phyloP scores from a whole-genome alignment of 2,329 filamentous ascomycete genomes.

The Pseudocercospora crystallina region DNA sequence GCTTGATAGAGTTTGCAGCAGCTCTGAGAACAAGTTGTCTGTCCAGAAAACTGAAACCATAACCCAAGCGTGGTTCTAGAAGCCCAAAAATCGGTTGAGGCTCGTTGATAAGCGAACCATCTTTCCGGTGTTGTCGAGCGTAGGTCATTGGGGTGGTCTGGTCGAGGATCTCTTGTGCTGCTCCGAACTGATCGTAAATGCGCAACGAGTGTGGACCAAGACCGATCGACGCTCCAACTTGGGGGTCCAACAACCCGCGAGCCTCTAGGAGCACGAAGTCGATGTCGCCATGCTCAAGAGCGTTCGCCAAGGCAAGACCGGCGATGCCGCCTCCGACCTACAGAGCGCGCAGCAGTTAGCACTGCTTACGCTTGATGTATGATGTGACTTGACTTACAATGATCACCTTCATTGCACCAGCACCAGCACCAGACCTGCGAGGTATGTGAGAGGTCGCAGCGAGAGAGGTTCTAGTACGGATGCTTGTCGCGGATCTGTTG shows the following conservation, averaged over 20 bases:
- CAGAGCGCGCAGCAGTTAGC: neutral
- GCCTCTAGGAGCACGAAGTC: slow-evolving; percentile 53
- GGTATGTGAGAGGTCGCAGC: too few species aligned
- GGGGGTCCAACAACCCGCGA: slow-evolving; percentile 43
- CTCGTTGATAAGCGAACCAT: slow-evolving; percentile 10
- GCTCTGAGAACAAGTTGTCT: slow-evolving; percentile 30
- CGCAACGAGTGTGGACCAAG: slow-evolving; percentile 44
- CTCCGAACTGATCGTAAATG: slow-evolving; percentile 54
- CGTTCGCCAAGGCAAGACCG: slow-evolving; percentile 49
- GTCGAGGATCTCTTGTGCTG: slow-evolving; percentile 19
- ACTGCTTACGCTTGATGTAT: too few species aligned
- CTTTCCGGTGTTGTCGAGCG: neutral
- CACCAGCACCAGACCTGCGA: neutral
- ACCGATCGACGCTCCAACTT: slow-evolving; percentile 51
- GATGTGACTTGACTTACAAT: slow-evolving; percentile 49
- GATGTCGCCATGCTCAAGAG: slow-evolving; percentile 47
- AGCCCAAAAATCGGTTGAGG: slow-evolving; percentile 8
- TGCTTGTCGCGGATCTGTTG: too few species aligned
- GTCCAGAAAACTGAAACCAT: slow-evolving; percentile 29
- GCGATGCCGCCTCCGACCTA: slow-evolving; percentile 32
- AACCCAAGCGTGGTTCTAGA: slow-evolving; percentile 27
- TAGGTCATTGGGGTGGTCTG: slow-evolving; percentile 8
- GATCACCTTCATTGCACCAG: slow-evolving; percentile 34
- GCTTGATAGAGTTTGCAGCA: slow-evolving; percentile 22
- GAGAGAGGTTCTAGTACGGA: too few species aligned